Evolutionary conservation across 1,284 basidiomycete species (phyloP).

Genomic region (Sporisorium sorghi): DNA sequence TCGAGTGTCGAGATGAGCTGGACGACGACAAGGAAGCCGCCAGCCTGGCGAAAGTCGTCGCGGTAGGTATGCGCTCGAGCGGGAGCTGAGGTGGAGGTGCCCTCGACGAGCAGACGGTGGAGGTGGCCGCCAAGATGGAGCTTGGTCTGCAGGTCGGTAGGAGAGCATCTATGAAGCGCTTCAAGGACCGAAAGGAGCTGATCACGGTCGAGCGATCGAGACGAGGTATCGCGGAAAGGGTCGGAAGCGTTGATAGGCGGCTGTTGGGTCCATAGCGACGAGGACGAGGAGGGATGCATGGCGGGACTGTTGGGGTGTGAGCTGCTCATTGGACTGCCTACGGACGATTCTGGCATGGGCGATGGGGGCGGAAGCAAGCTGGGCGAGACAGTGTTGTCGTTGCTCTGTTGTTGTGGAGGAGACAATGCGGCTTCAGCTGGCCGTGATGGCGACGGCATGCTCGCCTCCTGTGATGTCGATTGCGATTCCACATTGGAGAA

Average conservation of each 20-base stretch:
- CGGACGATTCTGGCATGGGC: slow-evolving; percentile 25
- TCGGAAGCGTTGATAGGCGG: background rate
- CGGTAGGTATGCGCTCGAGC: slow-evolving; percentile 30
- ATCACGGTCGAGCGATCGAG: slow-evolving; percentile 31
- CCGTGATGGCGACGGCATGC: background rate
- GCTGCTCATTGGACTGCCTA: slow-evolving; percentile 35
- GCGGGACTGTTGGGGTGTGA: slow-evolving; percentile 26
- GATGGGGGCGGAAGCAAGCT: slow-evolving; percentile 21
- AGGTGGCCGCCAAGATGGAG: slow-evolving; percentile 55
- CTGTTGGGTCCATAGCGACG: slow-evolving; percentile 5
- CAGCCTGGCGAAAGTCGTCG: slow-evolving; percentile 55
- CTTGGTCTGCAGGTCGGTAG: slow-evolving; percentile 38
- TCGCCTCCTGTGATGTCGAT: no score
- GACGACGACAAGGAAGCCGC: slow-evolving; percentile 61
- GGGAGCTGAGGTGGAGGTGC: slow-evolving; percentile 12
- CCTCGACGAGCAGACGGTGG: slow-evolving; percentile 51
- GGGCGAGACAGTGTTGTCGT: slow-evolving; percentile 2
- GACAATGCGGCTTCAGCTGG: background rate
- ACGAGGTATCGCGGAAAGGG: slow-evolving; percentile 13
- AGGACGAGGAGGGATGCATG: slow-evolving; percentile 20
- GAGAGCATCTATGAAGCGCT: slow-evolving; percentile 36
- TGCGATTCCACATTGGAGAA: background rate
- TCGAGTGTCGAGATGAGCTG: slow-evolving; percentile 59
- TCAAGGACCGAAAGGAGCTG: slow-evolving; percentile 46
- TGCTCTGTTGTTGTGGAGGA: background rate